Conservation (phyloP, 2,329 filamentous ascomycete genomes). For the Aspergillus pseudonomiae region DNA sequence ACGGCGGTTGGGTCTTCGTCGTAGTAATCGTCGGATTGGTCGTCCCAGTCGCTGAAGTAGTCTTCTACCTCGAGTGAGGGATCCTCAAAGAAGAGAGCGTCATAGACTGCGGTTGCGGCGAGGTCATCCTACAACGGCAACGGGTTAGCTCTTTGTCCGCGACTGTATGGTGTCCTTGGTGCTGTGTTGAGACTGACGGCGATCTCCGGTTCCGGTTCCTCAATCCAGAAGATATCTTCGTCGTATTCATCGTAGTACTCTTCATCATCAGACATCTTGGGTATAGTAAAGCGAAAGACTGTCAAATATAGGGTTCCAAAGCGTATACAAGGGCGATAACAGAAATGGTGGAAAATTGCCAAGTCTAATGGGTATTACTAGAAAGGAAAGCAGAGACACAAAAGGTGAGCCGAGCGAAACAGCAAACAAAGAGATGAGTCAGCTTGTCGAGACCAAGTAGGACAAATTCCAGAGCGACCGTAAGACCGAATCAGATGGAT, state of each 20-base stretch:
- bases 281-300: not conserved
- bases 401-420: not conserved
- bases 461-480: not conserved
- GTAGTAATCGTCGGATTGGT: constrained; percentile 49
- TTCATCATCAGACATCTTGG: constrained; percentile 43
- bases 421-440: not conserved
- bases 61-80: constrained; percentile 43
- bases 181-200: constrained; percentile 31
- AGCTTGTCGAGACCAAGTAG: not conserved
- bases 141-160: not conserved
- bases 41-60: constrained; percentile 50
- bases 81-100: constrained; percentile 44
- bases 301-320: not conserved
- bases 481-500: not conserved
- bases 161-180: not conserved
- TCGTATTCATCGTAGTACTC: constrained; percentile 41
- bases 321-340: not conserved
- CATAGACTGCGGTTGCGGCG: constrained; percentile 44
- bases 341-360: not conserved
- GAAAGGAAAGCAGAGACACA: not conserved
- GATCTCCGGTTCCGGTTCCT: constrained; percentile 39
- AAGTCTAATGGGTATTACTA: not conserved
- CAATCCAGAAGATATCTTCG: constrained; percentile 38
- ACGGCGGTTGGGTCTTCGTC: constrained; percentile 45
- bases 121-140: constrained; percentile 43